Percentiles rank a stretch among this genome's conserved stretches.
Conservation (phyloP, 2,329 filamentous ascomycete species). For the Ophiostoma montium region DNA sequence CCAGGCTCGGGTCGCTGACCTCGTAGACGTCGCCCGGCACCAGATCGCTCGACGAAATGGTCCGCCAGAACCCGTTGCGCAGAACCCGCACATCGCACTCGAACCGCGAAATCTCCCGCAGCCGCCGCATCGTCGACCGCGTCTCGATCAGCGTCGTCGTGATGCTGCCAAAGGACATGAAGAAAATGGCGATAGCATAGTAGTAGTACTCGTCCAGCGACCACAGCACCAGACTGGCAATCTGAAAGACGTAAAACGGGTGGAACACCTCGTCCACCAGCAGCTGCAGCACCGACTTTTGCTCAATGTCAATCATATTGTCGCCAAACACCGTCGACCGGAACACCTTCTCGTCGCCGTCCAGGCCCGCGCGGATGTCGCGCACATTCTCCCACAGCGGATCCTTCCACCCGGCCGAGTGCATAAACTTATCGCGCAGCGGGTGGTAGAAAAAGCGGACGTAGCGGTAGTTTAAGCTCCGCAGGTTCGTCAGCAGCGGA, state of each 20-base stretch:
- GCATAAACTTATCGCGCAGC: slow-evolving; percentile 71
- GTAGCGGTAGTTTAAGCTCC: slow-evolving; percentile 82
- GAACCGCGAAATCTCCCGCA: slow-evolving; percentile 85
- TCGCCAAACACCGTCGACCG: slow-evolving; percentile 77
- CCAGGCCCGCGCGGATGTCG: slow-evolving; percentile 52
- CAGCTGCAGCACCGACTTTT: slow-evolving; percentile 72
- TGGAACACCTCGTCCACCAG: slow-evolving; percentile 91
- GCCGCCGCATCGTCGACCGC: slow-evolving; percentile 74
- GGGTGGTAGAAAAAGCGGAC: slow-evolving; percentile 88
- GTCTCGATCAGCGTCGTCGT: slow-evolving; percentile 82
- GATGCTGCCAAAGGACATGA: slow-evolving; percentile 90
- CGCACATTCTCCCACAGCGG: slow-evolving; percentile 72
- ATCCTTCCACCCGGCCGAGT: slow-evolving; percentile 88
- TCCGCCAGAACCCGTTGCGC: slow-evolving; percentile 89
- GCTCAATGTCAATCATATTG: slow-evolving; percentile 84
- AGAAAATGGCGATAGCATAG: slow-evolving; percentile 86
- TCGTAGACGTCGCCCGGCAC: slow-evolving; percentile 96
- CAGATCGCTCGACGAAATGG: slow-evolving; percentile 71
- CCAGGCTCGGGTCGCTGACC: slow-evolving; percentile 80
- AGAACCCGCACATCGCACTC: slow-evolving; percentile 91
- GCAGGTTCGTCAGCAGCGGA: slow-evolving; percentile 60
- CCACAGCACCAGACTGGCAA: slow-evolving; percentile 88
- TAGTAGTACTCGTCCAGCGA: slow-evolving; percentile 96
- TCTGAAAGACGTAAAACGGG: slow-evolving; percentile 96
- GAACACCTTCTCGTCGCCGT: slow-evolving; percentile 71